These are phyloP conservation scores for Coemansia sp. DNA, from an alignment of 371 early-diverging fungal genomes.

Conservation along the genomic window DNA sequence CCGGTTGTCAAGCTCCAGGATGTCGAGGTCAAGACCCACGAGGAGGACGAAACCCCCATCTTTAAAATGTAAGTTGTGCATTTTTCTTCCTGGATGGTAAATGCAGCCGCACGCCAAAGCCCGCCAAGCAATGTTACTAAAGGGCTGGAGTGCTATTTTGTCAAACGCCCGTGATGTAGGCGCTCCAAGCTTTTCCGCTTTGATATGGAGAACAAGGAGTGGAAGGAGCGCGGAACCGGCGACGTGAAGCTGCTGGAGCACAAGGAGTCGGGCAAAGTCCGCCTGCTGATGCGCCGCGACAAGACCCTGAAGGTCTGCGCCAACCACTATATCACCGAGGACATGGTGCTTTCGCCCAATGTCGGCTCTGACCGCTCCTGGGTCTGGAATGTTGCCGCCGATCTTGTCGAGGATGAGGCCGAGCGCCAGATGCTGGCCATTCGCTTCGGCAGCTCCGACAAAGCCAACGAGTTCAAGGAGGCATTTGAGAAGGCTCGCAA, in stretches of 20 bases:
- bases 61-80: conserved; percentile 89
- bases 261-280: conserved; percentile 82
- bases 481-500: conserved; percentile 72
- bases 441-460: conserved; percentile 94
- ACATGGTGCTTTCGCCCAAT: conserved; percentile 87
- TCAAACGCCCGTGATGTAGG: conserved; percentile 56
- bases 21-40: conserved; percentile 90
- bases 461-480: conserved; percentile 64
- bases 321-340: conserved; percentile 90
- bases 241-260: conserved; percentile 93
- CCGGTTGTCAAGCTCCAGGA: conserved; percentile 92
- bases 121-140: background rate
- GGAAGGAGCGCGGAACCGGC: conserved; percentile 99
- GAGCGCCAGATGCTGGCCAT: conserved; percentile 89
- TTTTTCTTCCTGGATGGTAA: background rate
- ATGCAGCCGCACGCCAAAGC: too few relatives aligned
- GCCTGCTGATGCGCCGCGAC: conserved; percentile 96
- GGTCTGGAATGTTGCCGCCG: conserved; percentile 91
- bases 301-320: conserved; percentile 98
- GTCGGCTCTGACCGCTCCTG: conserved; percentile 97
- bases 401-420: conserved; percentile 86
- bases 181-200: conserved; percentile 98
- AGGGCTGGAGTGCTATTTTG: background rate
- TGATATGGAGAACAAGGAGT: conserved; percentile 82
- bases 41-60: conserved; percentile 90